Conservation (phyloP, 306 rosid genomes). For the Quercus bicolor region DNA sequence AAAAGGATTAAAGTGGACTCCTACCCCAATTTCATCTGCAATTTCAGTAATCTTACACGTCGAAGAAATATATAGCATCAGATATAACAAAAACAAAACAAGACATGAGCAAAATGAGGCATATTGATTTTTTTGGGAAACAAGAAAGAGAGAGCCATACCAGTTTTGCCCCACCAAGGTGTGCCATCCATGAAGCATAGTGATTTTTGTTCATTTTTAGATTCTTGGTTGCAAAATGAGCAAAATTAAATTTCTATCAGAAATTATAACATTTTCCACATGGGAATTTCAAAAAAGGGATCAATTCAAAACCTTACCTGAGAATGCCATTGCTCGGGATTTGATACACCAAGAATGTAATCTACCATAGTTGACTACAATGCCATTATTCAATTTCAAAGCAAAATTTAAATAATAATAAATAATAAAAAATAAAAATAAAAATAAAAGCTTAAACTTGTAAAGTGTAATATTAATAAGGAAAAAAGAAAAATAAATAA, state of each 20-base stretch:
- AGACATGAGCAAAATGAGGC: neutral
- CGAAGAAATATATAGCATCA: conserved; percentile 22
- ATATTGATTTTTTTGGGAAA: too few species aligned
- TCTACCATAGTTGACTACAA: conserved; percentile 45
- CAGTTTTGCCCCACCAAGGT: too few species aligned
- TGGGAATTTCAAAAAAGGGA: conserved; percentile 1
- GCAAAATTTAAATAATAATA: neutral
- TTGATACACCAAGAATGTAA: conserved; percentile 46
- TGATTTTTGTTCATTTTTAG: too few species aligned
- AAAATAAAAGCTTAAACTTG: neutral
- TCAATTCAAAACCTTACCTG: conserved; percentile 45
- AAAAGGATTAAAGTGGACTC: conserved; percentile 94
- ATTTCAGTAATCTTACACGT: conserved; percentile 61
- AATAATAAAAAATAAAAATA: neutral
- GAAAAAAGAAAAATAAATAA: neutral
- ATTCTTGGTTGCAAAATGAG: too few species aligned
- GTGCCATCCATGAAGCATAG: too few species aligned
- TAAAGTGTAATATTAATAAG: neutral
- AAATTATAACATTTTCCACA: neutral
- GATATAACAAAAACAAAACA: conserved; percentile 6
- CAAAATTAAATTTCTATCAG: neutral
- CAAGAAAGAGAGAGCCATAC: too few species aligned
- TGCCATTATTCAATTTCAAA: neutral
- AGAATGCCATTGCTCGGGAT: conserved; percentile 60
- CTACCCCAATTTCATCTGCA: conserved; percentile 81